Evolutionary conservation across 352 stramenopile genomes (phyloP).

Genomic region (Globisporangium irregulare): DNA sequence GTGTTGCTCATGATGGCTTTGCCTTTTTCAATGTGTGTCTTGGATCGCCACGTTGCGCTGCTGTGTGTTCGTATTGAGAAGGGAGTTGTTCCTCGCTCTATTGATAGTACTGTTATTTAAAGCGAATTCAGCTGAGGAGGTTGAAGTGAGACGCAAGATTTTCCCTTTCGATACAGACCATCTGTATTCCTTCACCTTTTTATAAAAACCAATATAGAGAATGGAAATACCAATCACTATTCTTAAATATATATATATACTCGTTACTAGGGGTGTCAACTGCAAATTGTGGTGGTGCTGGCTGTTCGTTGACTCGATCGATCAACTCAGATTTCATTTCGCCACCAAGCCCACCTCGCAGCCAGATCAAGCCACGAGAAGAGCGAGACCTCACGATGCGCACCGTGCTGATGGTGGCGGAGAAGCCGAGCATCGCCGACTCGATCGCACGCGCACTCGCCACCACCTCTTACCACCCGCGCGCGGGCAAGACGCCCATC

Average conservation of each 20-base stretch:
- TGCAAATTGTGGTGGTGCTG: neutral
- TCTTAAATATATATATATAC: neutral
- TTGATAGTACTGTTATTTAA: neutral
- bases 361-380: neutral
- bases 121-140: neutral
- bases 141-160: neutral
- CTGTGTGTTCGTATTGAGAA: neutral
- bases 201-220: neutral
- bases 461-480: constrained; percentile 17
- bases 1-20: neutral
- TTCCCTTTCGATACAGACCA: neutral
- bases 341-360: neutral
- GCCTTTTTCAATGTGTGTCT: neutral
- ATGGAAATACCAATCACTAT: neutral
- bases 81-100: neutral
- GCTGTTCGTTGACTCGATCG: neutral
- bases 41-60: neutral
- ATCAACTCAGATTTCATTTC: neutral
- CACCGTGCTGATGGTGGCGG: constrained; percentile 66
- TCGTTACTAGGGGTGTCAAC: neutral
- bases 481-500: constrained; percentile 41
- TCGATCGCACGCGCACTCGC: constrained; percentile 48
- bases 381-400: neutral
- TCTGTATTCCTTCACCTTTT: neutral
- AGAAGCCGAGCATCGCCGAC: constrained; percentile 72